Base-by-base conservation (phyloP, 2,329 filamentous ascomycete genomes). In the Phyllosticta paracitricarpa region DNA sequence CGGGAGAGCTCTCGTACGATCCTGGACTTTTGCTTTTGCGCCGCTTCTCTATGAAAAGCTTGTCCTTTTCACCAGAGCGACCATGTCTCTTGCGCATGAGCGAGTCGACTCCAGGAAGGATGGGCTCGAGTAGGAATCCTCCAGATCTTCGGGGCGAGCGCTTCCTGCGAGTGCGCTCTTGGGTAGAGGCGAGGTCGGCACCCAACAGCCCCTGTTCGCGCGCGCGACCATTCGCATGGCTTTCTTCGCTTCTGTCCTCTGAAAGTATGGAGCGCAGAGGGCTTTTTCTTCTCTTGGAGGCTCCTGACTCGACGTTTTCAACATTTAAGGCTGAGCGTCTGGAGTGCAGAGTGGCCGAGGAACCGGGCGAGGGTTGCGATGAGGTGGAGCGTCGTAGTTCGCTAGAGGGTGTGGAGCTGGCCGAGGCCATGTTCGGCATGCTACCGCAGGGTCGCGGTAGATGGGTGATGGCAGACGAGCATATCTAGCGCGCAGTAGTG, bases 61-160 rank as follows among this genome's bases (percentile, higher is more conserved):
- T 69, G 57, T 3, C 54, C 55, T 24, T 64, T 63, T 68, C 57
- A 65, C 66, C 68, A 58, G 10, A 65, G 67, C 67, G 54, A 67
- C 62, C 51, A 67, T 63, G 63, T 70, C 61, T 59, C 70, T 63
- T 63, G 69, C 64, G 65, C 70, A 63, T 52, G 71, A 30, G 65
- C 66, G 10, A 67, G 64, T 24, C 52, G 24, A 30, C 53, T 3
- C 51, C 51, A 64, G 69, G 63, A 63, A 75, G 69, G 65, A 73
- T 65, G 22, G 73, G 68, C 40, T 81, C 78, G 48, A 82, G 69
- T 52, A 83, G 66, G 62, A 78, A 79, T 35, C 76, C 76, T 25
- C 75, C 76, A 14, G 74, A 71, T 58, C 69, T 71, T 58, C 70
- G 68, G 4, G 66, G 63, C 24, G 69, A 66, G 54, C 69, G 69